A percentile compares a stretch with the other conserved stretches of the same genome.
These are phyloP conservation scores for Termitomyces sp. DNA, from an alignment of 1,284 basidiomycete species.

Conservation along the genomic window DNA sequence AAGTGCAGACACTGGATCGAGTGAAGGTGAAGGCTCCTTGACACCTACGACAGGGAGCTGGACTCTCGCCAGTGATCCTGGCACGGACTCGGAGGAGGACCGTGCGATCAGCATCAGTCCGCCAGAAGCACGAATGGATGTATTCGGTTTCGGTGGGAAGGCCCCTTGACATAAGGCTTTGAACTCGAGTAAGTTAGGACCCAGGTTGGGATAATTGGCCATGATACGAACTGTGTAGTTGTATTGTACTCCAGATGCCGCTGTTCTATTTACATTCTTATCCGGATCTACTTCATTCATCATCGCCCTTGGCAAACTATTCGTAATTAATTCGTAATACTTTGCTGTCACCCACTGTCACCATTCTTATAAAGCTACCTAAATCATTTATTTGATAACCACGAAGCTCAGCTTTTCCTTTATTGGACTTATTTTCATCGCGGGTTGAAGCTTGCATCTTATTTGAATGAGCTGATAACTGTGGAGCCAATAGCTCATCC, in stretches of 20 bases:
- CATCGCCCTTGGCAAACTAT: background rate
- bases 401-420: background rate
- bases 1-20: slow-evolving; percentile 26
- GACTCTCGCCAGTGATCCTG: slow-evolving; percentile 42
- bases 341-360: background rate
- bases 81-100: slow-evolving; percentile 20
- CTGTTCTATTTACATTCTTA: background rate
- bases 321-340: background rate
- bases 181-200: background rate
- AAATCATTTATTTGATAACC: background rate
- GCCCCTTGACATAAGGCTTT: background rate
- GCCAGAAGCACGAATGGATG: slow-evolving; percentile 1
- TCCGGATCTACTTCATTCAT: background rate
- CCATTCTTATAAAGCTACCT: background rate
- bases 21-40: slow-evolving; percentile 41
- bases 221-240: background rate
- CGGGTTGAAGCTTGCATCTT: too few species aligned
- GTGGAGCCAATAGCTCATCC: too few species aligned
- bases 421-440: background rate
- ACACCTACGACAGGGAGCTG: slow-evolving; percentile 66
- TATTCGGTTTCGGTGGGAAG: slow-evolving; percentile 1
- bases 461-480: too few species aligned
- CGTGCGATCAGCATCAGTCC: slow-evolving; percentile 11
- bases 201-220: background rate
- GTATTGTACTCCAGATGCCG: background rate